Conservation (phyloP, 208 protist species). For the Leishmania gerbilli region DNA sequence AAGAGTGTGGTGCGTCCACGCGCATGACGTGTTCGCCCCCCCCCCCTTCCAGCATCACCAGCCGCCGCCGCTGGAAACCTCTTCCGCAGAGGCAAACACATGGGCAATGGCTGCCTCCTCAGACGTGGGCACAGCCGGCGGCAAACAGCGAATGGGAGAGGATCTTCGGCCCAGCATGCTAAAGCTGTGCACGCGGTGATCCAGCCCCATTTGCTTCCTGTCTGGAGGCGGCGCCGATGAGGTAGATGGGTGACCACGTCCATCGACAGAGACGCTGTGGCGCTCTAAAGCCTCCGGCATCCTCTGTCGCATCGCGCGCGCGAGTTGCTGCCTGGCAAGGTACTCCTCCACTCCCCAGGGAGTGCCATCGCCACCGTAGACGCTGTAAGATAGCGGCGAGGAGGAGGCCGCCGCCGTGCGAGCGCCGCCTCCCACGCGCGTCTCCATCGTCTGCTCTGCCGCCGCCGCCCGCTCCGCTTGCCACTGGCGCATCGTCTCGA, state of each 20-base stretch:
- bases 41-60: not conserved
- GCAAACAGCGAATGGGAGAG: constrained; percentile 32
- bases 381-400: not conserved
- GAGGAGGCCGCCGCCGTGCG: not conserved
- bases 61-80: not conserved
- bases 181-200: not conserved
- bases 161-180: not conserved
- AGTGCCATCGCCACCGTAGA: constrained; percentile 27
- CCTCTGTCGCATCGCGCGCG: constrained; percentile 16
- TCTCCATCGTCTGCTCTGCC: constrained; percentile 7
- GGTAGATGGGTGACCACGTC: not conserved
- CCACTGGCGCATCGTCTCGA: constrained; percentile 40
- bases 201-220: not conserved
- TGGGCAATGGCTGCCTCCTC: not conserved
- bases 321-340: constrained; percentile 23
- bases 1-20: not conserved
- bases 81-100: not conserved
- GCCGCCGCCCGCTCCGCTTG: constrained; percentile 42
- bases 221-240: not conserved
- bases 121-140: constrained; percentile 17
- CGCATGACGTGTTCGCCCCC: not conserved
- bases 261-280: not conserved
- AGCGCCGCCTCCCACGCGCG: constrained; percentile 17
- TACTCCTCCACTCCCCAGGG: constrained; percentile 30
- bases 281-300: not conserved